Evolutionary conservation across 164 flowering plant genomes (phyloP), one percentile per base, ranked within the genome.

Genomic region (Stephania yunnanensis): DNA sequence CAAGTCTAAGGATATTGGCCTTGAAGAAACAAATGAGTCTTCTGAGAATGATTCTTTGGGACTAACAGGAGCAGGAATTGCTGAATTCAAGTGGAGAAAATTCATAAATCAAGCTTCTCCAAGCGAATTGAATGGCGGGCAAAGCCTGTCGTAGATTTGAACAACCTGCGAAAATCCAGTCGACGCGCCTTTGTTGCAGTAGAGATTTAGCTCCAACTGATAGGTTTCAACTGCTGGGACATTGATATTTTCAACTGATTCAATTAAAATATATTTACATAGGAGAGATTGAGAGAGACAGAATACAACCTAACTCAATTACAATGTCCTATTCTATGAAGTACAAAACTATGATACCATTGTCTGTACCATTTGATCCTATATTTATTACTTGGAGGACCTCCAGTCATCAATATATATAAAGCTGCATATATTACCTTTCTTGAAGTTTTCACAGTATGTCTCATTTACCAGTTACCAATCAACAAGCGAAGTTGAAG

Each of bases 1-100:
- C 2, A 42, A 74, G 46, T 78, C 83, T 6, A 44, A 68, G 22
- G 78, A 81, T 71, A 81, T 81, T 72, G 75, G 73, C 66, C 44
- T 78, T 7, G 42, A 22, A 46, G 83, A 81, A 75, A 78, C 80
- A 7, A 63, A 58, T 6, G 64, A 3, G 7, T 81, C 78, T 31
- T 75, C 83, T 10, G 68, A 73, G 53, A 63, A 11, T 58, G 79
- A 73, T 73, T 81, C 78, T 25, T 19, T 78, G 73, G 83, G 81
- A 29, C 46, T 78, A 63, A 73, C 70, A 53, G 83, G 75, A 61
- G 67, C 15, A 20, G 17, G 12, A 67, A 19, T 55, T 19, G 76
- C 64, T 1, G 29, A 66, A 29, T 76, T 75, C 58, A 46, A 76
- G 25, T 81, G 83, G 79, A 76, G 61, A 73, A 78, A 45, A 70